Conservation (phyloP, 106 monocot species). For the Triglochin maritima region DNA sequence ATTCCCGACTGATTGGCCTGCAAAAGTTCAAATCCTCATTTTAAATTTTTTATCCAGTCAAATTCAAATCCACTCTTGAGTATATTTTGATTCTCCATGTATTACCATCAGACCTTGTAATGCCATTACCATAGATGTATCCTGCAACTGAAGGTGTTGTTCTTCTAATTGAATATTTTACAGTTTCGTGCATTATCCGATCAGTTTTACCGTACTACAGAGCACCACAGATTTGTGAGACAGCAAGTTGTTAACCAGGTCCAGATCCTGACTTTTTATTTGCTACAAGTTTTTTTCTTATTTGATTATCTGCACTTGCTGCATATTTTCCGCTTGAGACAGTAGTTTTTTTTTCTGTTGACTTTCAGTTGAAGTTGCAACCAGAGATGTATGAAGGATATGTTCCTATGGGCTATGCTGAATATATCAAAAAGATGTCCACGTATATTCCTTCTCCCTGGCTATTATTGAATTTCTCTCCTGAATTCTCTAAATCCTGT, state of each 20-base stretch:
- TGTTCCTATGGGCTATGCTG: constrained; percentile 88
- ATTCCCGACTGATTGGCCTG: too few species aligned
- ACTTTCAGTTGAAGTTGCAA: constrained; percentile 59
- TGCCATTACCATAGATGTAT: not conserved
- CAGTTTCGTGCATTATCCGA: constrained; percentile 52
- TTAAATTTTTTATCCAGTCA: not conserved
- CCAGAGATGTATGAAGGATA: constrained; percentile 89
- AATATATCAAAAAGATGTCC: constrained; percentile 73
- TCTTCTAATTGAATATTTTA: not conserved
- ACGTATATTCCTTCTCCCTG: constrained; percentile 25
- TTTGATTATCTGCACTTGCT: too few species aligned
- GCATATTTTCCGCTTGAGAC: not conserved
- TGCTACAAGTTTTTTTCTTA: not conserved
- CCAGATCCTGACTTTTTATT: not conserved
- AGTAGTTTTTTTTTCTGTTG: constrained; percentile 2
- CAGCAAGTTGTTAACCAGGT: constrained; percentile 76
- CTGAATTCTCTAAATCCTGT: not conserved
- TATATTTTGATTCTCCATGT: not conserved
- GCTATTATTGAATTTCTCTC: not conserved
- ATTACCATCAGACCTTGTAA: not conserved
- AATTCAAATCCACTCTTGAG: not conserved
- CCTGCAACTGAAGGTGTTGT: not conserved
- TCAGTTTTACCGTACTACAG: constrained; percentile 68
- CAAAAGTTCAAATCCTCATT: too few species aligned
- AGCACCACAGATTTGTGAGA: constrained; percentile 76